Conservation (phyloP, 495 filamentous ascomycete species). For the Penicillium verhagenii region DNA sequence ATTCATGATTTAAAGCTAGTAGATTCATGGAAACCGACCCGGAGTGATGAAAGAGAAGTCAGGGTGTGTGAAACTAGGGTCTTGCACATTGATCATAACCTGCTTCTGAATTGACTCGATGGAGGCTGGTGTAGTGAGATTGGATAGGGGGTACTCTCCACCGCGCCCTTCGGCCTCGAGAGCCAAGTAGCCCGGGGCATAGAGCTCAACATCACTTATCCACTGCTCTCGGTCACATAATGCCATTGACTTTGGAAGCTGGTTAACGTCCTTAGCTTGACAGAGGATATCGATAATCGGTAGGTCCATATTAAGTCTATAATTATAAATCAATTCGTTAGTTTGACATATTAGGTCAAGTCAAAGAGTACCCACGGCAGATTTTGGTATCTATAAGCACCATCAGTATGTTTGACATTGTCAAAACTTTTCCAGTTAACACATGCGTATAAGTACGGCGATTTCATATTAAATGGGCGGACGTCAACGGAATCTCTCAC, state of each 20-base stretch:
- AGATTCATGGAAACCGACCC: too few relatives aligned
- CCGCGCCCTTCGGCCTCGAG: constrained; percentile 11
- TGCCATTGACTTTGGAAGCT: constrained; percentile 7
- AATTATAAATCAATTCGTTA: neutral
- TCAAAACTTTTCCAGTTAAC: neutral
- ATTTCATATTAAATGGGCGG: constrained; percentile 2
- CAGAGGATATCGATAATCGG: constrained; percentile 10
- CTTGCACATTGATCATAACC: neutral
- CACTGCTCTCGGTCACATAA: constrained; percentile 11
- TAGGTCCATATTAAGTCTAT: constrained; percentile 12
- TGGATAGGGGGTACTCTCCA: constrained; percentile 6
- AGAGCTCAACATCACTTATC: constrained; percentile 10
- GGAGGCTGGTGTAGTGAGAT: constrained; percentile 2
- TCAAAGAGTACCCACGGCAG: neutral
- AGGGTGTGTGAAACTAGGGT: too few relatives aligned
- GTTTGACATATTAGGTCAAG: neutral
- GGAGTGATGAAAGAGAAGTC: too few relatives aligned
- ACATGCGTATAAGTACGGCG: neutral
- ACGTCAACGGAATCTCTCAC: constrained; percentile 2
- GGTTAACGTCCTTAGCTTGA: constrained; percentile 5
- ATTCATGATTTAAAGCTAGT: too few relatives aligned
- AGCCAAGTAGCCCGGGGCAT: constrained; percentile 10
- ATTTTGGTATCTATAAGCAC: neutral
- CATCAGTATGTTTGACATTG: neutral
- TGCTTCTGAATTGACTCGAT: neutral